phyloP scores from a whole-genome alignment of 768 basidiomycete genomes.

The Coprinopsis cinerea region DNA sequence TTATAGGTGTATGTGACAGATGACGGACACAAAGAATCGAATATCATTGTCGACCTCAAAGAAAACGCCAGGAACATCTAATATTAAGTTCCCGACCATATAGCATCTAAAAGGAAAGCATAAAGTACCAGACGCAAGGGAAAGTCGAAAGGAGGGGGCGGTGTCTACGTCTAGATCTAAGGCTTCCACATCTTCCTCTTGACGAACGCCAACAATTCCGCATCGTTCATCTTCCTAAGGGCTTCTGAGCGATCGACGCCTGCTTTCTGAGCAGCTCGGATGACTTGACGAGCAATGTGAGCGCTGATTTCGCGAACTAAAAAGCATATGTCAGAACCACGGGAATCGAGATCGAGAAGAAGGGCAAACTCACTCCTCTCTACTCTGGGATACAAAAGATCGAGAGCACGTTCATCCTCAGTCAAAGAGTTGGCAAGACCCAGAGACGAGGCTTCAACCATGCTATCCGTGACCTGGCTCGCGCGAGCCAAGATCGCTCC shows the following conservation, averaged over 20 bases:
- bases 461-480: constrained; percentile 67
- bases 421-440: constrained; percentile 75
- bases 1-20: too few species aligned
- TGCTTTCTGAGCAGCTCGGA: constrained; percentile 74
- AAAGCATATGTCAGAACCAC: not conserved
- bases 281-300: constrained; percentile 66
- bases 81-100: too few species aligned
- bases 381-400: constrained; percentile 78
- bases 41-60: too few species aligned
- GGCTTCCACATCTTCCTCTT: constrained; percentile 73
- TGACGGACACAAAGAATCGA: too few species aligned
- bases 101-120: too few species aligned
- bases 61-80: too few species aligned
- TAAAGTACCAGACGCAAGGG: too few species aligned
- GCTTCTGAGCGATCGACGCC: constrained; percentile 48
- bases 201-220: constrained; percentile 47
- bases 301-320: constrained; percentile 78
- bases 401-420: constrained; percentile 55
- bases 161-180: constrained; percentile 4
- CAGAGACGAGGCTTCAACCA: constrained; percentile 85
- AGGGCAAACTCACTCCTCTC: constrained; percentile 47
- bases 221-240: constrained; percentile 54
- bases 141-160: too few species aligned
- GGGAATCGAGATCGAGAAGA: constrained; percentile 5
- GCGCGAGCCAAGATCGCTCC: constrained; percentile 70